phyloP scores from a whole-genome alignment of 345 rosid species.

The Salix purpurea region DNA sequence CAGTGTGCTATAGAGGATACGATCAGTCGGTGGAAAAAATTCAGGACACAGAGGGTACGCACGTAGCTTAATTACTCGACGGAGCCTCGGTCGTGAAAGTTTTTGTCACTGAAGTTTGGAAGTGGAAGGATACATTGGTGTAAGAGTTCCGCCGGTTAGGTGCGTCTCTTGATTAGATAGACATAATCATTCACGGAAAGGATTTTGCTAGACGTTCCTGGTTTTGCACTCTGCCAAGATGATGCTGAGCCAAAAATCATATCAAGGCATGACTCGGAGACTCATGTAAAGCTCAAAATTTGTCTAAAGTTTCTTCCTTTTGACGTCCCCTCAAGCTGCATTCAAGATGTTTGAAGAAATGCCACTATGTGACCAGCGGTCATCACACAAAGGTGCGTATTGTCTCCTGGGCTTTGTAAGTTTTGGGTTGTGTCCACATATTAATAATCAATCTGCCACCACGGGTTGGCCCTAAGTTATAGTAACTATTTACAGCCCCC shows the following conservation, averaged over 20 bases:
- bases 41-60: background rate
- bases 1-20: background rate
- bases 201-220: background rate
- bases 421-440: background rate
- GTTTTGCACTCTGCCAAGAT: background rate
- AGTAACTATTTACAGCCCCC: background rate
- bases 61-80: background rate
- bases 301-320: too few species aligned
- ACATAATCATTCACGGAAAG: background rate
- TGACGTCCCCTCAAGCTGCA: background rate
- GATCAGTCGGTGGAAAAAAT: background rate
- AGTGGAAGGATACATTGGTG: background rate
- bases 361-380: background rate
- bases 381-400: background rate
- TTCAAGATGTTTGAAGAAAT: background rate
- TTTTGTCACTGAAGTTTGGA: background rate
- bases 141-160: background rate
- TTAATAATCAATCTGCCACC: background rate
- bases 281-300: too few species aligned
- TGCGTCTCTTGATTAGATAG: background rate
- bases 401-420: background rate
- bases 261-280: too few species aligned
- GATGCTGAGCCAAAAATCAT: background rate
- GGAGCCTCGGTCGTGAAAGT: background rate
- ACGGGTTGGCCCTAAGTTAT: background rate